Percentiles rank a stretch among this genome's conserved stretches.
Evolutionary conservation across 1,284 basidiomycete genomes (phyloP).

Genomic region (Ustanciosporium gigantosporum): DNA sequence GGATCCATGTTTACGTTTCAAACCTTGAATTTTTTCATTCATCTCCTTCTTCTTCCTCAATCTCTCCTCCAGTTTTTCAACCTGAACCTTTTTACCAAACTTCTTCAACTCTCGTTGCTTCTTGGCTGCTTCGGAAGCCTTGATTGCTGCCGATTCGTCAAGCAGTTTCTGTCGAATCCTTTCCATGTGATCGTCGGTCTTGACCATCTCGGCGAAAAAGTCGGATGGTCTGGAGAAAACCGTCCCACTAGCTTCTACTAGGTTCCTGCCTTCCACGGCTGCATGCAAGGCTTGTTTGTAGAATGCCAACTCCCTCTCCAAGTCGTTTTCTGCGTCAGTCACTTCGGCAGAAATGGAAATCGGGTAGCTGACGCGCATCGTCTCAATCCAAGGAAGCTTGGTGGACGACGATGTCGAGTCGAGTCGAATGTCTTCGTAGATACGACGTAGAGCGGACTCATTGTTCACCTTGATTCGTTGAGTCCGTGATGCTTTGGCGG

Average conservation of each 20-base stretch:
- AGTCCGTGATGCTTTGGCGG: slow-evolving; percentile 38
- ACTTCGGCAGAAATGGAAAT: slow-evolving; percentile 64
- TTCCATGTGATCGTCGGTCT: slow-evolving; percentile 97
- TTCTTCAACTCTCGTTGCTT: slow-evolving; percentile 94
- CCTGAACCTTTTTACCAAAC: slow-evolving; percentile 94
- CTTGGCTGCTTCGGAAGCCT: slow-evolving; percentile 87
- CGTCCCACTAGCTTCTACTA: slow-evolving; percentile 74
- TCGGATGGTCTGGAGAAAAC: slow-evolving; percentile 91
- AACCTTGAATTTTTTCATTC: slow-evolving; percentile 64
- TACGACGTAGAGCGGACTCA: slow-evolving; percentile 43
- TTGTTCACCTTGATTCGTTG: slow-evolving; percentile 58
- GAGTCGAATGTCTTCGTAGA: slow-evolving; percentile 49
- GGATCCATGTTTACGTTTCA: slow-evolving; percentile 68
- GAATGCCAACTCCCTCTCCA: slow-evolving; percentile 93
- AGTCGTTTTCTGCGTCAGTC: slow-evolving; percentile 73
- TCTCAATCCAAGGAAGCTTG: slow-evolving; percentile 58
- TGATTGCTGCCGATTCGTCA: slow-evolving; percentile 85
- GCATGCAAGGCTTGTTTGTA: slow-evolving; percentile 92
- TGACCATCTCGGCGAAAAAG: slow-evolving; percentile 99
- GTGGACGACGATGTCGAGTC: slow-evolving; percentile 31
- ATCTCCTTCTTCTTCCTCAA: slow-evolving; percentile 78
- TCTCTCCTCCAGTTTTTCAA: slow-evolving; percentile 79
- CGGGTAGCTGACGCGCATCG: slow-evolving; percentile 48
- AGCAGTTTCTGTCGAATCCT: slow-evolving; percentile 86
- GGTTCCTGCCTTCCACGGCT: slow-evolving; percentile 74